Evolutionary conservation across 2,329 filamentous ascomycete species (phyloP).

Genomic region (Hirsutella minnesotensis): DNA sequence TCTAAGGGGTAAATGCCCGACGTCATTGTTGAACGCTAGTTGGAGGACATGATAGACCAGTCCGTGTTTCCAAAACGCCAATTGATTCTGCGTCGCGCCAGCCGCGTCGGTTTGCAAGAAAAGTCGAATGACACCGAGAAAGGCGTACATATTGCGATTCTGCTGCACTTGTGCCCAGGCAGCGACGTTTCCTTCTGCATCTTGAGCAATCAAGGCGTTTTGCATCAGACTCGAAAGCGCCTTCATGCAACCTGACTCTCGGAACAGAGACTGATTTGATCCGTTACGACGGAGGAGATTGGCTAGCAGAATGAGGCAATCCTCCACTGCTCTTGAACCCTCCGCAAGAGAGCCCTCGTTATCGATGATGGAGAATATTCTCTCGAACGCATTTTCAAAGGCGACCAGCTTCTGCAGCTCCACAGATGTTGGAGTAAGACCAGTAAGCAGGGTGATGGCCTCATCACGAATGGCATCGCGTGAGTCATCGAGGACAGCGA

Average conservation of each 20-base stretch:
- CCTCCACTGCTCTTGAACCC: conserved; percentile 80
- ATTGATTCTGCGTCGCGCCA: conserved; percentile 73
- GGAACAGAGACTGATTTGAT: conserved; percentile 88
- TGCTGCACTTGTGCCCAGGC: conserved; percentile 66
- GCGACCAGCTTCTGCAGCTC: conserved; percentile 93
- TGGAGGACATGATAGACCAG: conserved; percentile 70
- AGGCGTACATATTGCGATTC: conserved; percentile 85
- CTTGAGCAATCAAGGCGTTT: conserved; percentile 40
- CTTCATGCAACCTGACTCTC: conserved; percentile 74
- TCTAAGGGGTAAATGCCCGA: conserved; percentile 60
- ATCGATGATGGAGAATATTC: conserved; percentile 70
- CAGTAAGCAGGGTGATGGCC: conserved; percentile 74
- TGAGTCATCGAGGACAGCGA: conserved; percentile 70
- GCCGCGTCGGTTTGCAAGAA: conserved; percentile 74
- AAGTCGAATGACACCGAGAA: conserved; percentile 74
- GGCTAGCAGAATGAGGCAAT: conserved; percentile 81
- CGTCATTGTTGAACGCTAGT: conserved; percentile 64
- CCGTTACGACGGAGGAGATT: conserved; percentile 80
- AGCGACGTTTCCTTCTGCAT: conserved; percentile 46
- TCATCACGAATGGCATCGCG: conserved; percentile 84
- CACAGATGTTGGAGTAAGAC: conserved; percentile 72
- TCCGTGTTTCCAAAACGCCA: conserved; percentile 72
- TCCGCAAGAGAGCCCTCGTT: conserved; percentile 70
- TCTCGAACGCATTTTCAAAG: conserved; percentile 88
- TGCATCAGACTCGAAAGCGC: conserved; percentile 60